phyloP scores from a whole-genome alignment of 495 filamentous ascomycete species.

The Haplographium delicatum region DNA sequence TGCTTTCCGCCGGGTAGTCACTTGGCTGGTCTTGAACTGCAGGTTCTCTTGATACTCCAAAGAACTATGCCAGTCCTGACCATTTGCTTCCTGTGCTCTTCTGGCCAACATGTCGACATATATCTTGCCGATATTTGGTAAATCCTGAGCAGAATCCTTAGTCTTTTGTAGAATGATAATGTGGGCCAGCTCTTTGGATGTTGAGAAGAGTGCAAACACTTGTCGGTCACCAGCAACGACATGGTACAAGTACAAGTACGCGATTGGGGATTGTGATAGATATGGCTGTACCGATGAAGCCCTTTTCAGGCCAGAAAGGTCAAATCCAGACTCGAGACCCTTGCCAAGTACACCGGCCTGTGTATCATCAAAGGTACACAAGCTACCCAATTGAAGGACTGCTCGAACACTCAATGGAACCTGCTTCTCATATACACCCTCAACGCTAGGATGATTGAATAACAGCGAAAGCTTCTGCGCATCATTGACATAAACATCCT shows the following conservation, averaged over 20 bases:
- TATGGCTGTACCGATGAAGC: constrained; percentile 66
- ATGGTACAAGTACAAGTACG: constrained; percentile 88
- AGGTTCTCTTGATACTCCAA: constrained; percentile 86
- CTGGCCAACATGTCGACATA: constrained; percentile 71
- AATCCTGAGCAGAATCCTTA: constrained; percentile 63
- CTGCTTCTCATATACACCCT: constrained; percentile 94
- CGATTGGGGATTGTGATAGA: constrained; percentile 59
- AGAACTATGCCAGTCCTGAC: constrained; percentile 66
- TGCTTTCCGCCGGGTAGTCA: constrained; percentile 83
- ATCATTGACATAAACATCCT: constrained; percentile 81
- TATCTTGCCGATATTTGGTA: constrained; percentile 87
- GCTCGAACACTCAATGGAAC: constrained; percentile 79
- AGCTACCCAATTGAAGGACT: constrained; percentile 79
- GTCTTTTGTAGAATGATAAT: constrained; percentile 78
- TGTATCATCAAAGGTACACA: constrained; percentile 91
- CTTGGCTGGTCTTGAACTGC: constrained; percentile 78
- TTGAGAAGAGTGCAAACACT: constrained; percentile 91
- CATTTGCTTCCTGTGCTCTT: constrained; percentile 59
- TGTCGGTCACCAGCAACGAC: constrained; percentile 85
- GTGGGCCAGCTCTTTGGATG: constrained; percentile 70
- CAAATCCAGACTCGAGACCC: constrained; percentile 90
- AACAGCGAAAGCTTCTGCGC: constrained; percentile 72
- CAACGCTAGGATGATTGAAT: constrained; percentile 88
- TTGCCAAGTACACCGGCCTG: constrained; percentile 89
- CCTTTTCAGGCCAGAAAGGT: constrained; percentile 68